A percentile compares a stretch with the other conserved stretches of the same genome.
Evolutionary conservation across 2,329 filamentous ascomycete genomes (phyloP).

Genomic region (Cadophora malorum): DNA sequence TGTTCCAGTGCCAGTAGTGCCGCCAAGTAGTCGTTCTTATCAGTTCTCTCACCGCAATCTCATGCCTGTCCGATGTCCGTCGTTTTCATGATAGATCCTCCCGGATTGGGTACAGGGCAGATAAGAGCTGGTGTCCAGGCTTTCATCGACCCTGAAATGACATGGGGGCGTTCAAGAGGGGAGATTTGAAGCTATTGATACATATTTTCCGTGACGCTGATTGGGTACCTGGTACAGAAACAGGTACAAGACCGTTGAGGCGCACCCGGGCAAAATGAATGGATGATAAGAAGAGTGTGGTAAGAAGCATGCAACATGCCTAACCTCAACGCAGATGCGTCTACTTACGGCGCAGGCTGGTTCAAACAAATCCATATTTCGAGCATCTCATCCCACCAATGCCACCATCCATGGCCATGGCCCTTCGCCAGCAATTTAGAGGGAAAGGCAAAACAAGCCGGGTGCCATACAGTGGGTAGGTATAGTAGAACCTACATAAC

Average conservation of each 20-base stretch:
- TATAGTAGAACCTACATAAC: constrained; percentile 1
- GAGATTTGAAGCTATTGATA: constrained; percentile 32
- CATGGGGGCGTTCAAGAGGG: neutral
- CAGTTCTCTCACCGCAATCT: constrained; percentile 12
- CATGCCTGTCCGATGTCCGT: neutral
- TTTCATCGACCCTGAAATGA: constrained; percentile 1
- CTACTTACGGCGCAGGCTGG: neutral
- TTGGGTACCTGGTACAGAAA: constrained; percentile 19
- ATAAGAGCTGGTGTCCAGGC: constrained; percentile 11
- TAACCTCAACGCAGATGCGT: constrained; percentile 16
- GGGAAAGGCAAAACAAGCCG: neutral
- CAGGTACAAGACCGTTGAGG: constrained; percentile 24
- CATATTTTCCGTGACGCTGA: constrained; percentile 15
- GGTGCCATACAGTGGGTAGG: neutral
- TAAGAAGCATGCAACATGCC: constrained; percentile 13
- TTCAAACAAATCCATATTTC: constrained; percentile 3
- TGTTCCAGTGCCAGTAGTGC: neutral
- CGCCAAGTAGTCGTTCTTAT: constrained; percentile 14
- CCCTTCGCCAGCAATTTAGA: neutral
- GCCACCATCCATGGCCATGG: neutral
- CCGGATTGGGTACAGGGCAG: constrained; percentile 4
- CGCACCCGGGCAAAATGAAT: neutral
- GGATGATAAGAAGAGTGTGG: constrained; percentile 10
- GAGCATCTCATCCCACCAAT: neutral
- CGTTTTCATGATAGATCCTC: neutral